A percentile compares a stretch with the other conserved stretches of the same genome.
Conservation (phyloP, 2,329 filamentous ascomycete genomes). For the Emericellopsis cladophorae region DNA sequence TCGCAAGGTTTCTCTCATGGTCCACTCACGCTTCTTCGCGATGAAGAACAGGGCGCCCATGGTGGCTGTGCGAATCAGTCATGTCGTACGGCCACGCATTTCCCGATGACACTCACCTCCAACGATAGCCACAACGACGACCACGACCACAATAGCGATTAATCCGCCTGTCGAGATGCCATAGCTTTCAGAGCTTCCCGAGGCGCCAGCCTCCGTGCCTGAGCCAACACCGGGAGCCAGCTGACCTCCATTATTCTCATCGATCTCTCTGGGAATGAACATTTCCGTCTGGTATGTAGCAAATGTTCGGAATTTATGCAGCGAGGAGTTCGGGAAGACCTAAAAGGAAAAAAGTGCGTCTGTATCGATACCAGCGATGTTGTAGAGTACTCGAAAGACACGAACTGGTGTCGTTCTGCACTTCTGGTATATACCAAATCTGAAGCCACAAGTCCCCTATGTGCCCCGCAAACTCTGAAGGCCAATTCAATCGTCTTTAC, state of each 20-base stretch:
- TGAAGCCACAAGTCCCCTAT: too few species aligned
- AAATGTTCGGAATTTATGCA: too few species aligned
- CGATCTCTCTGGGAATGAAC: conserved; percentile 1
- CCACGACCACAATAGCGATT: conserved; percentile 63
- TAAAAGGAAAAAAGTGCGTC: too few species aligned
- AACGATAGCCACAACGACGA: conserved; percentile 51
- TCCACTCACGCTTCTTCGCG: conserved; percentile 79
- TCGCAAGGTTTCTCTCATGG: conserved; percentile 57
- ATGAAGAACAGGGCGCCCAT: conserved; percentile 62
- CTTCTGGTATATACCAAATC: too few species aligned
- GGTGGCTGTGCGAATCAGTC: conserved; percentile 31
- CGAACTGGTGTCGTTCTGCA: too few species aligned
- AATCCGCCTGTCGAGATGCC: conserved; percentile 53
- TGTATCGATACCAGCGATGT: too few species aligned
- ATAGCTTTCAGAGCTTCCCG: conserved; percentile 44
- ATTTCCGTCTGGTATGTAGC: background rate
- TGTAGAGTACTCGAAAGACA: too few species aligned
- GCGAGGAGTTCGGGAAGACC: too few species aligned
- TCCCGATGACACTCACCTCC: conserved; percentile 45
- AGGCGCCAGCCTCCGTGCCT: conserved; percentile 49
- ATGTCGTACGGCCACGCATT: background rate
- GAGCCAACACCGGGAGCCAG: conserved; percentile 20
- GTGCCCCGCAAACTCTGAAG: background rate
- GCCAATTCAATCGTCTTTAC: background rate
- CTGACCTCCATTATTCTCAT: conserved; percentile 13